Percentiles rank a stretch among this genome's conserved stretches.
phyloP scores from a whole-genome alignment of 202 grass and related monocot species.

The Schoenoplectus triqueter region DNA sequence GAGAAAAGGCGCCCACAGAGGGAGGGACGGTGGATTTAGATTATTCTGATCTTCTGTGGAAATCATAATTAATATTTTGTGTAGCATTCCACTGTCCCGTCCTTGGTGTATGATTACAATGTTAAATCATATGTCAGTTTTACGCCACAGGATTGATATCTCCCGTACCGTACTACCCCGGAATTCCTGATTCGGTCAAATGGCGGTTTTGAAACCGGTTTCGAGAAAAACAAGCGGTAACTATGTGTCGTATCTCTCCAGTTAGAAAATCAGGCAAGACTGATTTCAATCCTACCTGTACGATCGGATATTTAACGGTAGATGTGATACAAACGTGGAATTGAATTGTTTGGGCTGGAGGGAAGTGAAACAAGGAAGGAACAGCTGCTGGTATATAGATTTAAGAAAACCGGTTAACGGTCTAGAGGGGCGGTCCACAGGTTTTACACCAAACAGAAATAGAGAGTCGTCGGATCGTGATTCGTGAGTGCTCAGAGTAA shows the following conservation, averaged over 20 bases:
- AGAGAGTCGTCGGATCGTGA: neutral
- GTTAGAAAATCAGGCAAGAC: neutral
- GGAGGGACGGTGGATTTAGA: neutral
- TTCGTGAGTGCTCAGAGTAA: neutral
- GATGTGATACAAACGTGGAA: no score
- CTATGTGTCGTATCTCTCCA: neutral
- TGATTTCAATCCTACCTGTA: neutral
- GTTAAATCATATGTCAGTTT: neutral
- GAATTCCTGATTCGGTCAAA: neutral
- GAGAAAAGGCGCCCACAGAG: neutral
- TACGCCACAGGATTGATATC: neutral
- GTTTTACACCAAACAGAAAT: neutral
- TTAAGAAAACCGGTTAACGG: conserved; percentile 23
- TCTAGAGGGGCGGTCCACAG: neutral
- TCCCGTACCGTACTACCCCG: neutral
- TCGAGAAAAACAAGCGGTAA: conserved; percentile 1
- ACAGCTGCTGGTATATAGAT: conserved; percentile 19
- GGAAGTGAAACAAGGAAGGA: neutral
- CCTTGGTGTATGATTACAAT: neutral
- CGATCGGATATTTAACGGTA: neutral
- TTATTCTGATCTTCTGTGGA: neutral
- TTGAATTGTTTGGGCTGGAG: neutral
- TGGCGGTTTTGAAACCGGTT: neutral
- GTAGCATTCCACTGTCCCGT: neutral
- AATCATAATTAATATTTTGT: neutral